Conservation (phyloP, 805 yeast species). For the Jamesozyma jinghongensis region DNA sequence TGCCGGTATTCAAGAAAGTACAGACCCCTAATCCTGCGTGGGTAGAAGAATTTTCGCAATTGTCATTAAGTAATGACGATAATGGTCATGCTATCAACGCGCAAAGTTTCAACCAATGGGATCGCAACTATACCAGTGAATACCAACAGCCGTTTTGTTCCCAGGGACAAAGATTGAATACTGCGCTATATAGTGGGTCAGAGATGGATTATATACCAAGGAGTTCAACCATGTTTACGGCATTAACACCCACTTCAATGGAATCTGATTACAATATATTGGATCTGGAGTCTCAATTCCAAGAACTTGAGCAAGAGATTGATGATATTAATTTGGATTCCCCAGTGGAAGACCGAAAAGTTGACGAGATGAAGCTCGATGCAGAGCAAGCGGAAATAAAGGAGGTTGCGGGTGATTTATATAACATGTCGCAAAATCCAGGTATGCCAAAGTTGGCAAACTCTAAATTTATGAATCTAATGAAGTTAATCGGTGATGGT, state of each 20-base stretch:
- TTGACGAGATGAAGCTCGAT: not conserved
- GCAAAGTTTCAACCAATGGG: too few relatives aligned
- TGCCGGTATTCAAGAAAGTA: not conserved
- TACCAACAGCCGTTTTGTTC: too few relatives aligned
- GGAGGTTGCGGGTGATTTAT: slow-evolving; percentile 5
- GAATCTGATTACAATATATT: not conserved
- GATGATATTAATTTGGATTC: not conserved
- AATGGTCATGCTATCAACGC: too few relatives aligned
- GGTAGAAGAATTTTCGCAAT: slow-evolving; percentile 1
- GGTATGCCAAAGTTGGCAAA: slow-evolving; percentile 9
- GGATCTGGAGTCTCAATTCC: slow-evolving; percentile 1
- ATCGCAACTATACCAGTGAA: too few relatives aligned
- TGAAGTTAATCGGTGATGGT: slow-evolving; percentile 20
- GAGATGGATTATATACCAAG: not conserved
- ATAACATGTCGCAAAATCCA: not conserved
- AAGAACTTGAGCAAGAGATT: slow-evolving; percentile 1
- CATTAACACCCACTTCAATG: not conserved
- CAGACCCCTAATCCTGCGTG: not conserved
- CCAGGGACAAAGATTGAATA: too few relatives aligned
- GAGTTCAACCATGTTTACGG: not conserved
- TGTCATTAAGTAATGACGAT: not conserved
- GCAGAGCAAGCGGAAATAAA: slow-evolving; percentile 3
- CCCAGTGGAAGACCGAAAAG: not conserved
- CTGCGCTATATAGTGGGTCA: too few relatives aligned
- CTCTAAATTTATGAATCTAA: slow-evolving; percentile 23